Evolutionary conservation across 306 rosid species (phyloP), one percentile per base, ranked within the genome.

Genomic region (Gynostemma pentaphyllum): DNA sequence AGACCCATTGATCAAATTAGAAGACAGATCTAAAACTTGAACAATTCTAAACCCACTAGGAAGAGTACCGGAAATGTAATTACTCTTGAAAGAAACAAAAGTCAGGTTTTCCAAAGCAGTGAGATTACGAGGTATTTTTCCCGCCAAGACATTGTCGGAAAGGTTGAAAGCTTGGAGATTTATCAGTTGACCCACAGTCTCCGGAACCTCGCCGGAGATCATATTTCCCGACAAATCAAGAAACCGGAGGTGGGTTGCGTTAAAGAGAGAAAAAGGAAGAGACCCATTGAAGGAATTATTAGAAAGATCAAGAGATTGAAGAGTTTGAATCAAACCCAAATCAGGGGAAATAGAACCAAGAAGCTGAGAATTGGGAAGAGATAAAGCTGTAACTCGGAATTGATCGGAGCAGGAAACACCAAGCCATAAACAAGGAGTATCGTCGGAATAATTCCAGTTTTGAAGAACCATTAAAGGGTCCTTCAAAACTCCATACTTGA

Each of bases 221-320:
- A 67, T 45, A 68, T 92, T 92, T 18, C 68, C 72, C 0, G 96
- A 82, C 40, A 92, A 70, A 48, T 88, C 80, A 2, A 92, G 81
- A 19, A 63, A 70, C 22, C 44, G 68, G 37, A 94, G 95, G 67
- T 79, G 24, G 1, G 86, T 69, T 18, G 81, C 66, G 59, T 82
- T 79, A 67, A 87, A 86, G 1, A 86, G 73, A 0, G 87, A 78
- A 5, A 37, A 8, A 0, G 90, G 91, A 9, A 94, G 79, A 22
- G 99, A 79, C 22, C 99, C 99, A 37, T 94, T 94, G 28, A 94
- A 57, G 9, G 88, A 84, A 68, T 88, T 94, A 60, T 88, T 75
- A 14, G 97, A 84, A 63, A 94, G 95, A 72, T 88, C 82, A n/a
- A 94, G 81, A 69, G 46, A 47, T 67, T 77, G 86, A 6, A 94